Percentiles rank a stretch among this genome's conserved stretches.
Conservation (phyloP, 2,329 filamentous ascomycete genomes). For the Seiridium cupressi region DNA sequence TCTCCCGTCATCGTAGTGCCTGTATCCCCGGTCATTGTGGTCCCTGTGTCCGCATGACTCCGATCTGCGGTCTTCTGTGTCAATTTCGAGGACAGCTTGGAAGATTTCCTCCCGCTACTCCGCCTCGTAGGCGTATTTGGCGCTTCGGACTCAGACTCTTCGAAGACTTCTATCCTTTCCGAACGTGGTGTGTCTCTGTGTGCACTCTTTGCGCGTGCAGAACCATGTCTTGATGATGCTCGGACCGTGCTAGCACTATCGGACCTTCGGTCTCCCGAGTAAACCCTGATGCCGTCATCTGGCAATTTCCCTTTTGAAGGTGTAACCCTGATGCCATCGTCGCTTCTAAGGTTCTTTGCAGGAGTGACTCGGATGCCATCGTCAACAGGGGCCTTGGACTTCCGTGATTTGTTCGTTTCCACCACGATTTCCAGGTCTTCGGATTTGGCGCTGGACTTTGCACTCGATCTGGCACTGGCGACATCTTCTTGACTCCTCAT, state of each 20-base stretch:
- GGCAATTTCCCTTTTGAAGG: slow-evolving; percentile 18
- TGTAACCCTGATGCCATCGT: slow-evolving; percentile 26
- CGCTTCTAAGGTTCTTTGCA: slow-evolving; percentile 25
- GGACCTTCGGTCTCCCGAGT: slow-evolving; percentile 20
- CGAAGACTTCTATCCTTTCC: slow-evolving; percentile 28
- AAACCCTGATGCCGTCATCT: slow-evolving; percentile 34
- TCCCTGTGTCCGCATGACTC: background rate
- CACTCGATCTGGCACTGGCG: slow-evolving; percentile 12
- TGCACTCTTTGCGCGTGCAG: slow-evolving; percentile 16
- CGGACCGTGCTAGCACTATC: slow-evolving; percentile 25
- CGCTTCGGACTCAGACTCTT: slow-evolving; percentile 34
- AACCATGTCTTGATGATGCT: slow-evolving; percentile 26
- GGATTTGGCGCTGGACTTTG: slow-evolving; percentile 17
- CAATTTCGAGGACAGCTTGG: slow-evolving; percentile 20
- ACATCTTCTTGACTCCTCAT: slow-evolving; percentile 10
- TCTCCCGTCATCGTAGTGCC: slow-evolving; percentile 17
- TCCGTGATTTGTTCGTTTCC: slow-evolving; percentile 15
- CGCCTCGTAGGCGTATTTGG: slow-evolving; percentile 37
- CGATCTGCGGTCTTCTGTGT: slow-evolving; percentile 13
- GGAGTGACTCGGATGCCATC: slow-evolving; percentile 33
- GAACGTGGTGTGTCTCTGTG: slow-evolving; percentile 22
- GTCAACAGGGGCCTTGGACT: slow-evolving; percentile 20
- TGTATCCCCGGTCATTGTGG: slow-evolving; percentile 14
- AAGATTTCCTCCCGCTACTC: slow-evolving; percentile 24
- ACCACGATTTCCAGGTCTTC: slow-evolving; percentile 17